phyloP scores from a whole-genome alignment of 345 rosid species.

The Excoecaria agallocha region DNA sequence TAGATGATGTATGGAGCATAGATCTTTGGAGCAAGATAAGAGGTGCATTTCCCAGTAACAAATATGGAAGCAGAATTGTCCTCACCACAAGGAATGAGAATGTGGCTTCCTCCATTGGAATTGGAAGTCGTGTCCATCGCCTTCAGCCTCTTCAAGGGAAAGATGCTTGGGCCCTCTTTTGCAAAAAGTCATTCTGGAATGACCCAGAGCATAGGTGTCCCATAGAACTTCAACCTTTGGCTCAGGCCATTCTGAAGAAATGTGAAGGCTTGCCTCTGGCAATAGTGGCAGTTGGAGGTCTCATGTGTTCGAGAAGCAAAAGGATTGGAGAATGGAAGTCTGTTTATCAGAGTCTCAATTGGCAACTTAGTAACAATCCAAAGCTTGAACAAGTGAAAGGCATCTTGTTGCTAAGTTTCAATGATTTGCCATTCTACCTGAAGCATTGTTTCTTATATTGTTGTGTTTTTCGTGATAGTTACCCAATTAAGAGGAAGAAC shows the following conservation, averaged over 20 bases:
- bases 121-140: slow-evolving; percentile 21
- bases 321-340: slow-evolving; percentile 24
- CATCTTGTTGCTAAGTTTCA: slow-evolving; percentile 23
- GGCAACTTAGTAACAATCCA: slow-evolving; percentile 29
- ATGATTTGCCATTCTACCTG: slow-evolving; percentile 31
- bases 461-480: slow-evolving; percentile 24
- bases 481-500: slow-evolving; percentile 19
- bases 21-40: slow-evolving; percentile 27
- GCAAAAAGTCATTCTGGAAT: slow-evolving; percentile 31
- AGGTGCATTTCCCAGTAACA: slow-evolving; percentile 27
- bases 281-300: slow-evolving; percentile 28
- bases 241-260: slow-evolving; percentile 27
- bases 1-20: slow-evolving; percentile 41
- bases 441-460: slow-evolving; percentile 29
- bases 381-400: slow-evolving; percentile 27
- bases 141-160: slow-evolving; percentile 22
- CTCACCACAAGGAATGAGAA: slow-evolving; percentile 31
- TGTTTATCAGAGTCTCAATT: slow-evolving; percentile 23
- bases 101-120: slow-evolving; percentile 26
- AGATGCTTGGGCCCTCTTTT: slow-evolving; percentile 31
- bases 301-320: slow-evolving; percentile 25
- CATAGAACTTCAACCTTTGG: slow-evolving; percentile 15
- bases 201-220: slow-evolving; percentile 21
- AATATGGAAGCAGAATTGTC: slow-evolving; percentile 26
- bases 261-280: slow-evolving; percentile 31